Evolutionary conservation across 352 stramenopile genomes (phyloP), one percentile per base, ranked within the genome.

Genomic region (Phytophthora sansomeana): DNA sequence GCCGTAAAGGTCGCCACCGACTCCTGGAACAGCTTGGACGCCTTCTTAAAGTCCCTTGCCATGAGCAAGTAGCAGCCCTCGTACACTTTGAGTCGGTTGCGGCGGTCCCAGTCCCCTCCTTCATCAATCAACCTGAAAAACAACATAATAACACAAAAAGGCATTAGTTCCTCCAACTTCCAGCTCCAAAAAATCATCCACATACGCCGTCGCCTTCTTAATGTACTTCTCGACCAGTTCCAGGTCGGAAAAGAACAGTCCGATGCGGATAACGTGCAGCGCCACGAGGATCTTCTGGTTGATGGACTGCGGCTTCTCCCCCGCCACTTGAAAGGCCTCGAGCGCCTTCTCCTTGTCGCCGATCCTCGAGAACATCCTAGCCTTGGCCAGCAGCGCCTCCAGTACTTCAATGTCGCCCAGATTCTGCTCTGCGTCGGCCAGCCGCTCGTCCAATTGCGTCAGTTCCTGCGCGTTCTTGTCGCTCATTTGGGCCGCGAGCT

Each of bases 31-130:
- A 98, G 78, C 67, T 87, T 87, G 1, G 96, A 89, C 10, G 97
- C 97, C 49, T 85, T 93, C 74, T 97, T 95, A 48, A 99, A 93
- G 75, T 99, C 95, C 9, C 98, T 81, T 19, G 89, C 83, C 69
- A 98, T 90, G 19, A 99, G 76, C 43, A 96, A 72, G 63, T 97
- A 98, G 53, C 98, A 89, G 10, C 96, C 97, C 74, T 98, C 91
- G 82, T 99, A 99, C 13, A 99, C 97, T 83, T 99, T 99, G 28
- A 99, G 83, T 14, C 97, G 91, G 83, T 99, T 99, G 43, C 97
- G 95, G 48, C 97, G 92, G 78, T 99, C 98, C 98, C 98, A 99
- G 79, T 99, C 98, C 33, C 97, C 97, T 38, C 97, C 97, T 64
- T 97, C 93, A 58, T 98, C 97, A 53, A 98, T 98, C 2, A 95